Evolutionary conservation across 495 filamentous ascomycete species (phyloP), one percentile per base, ranked within the genome.

Genomic region (Articulospora tetracladia): DNA sequence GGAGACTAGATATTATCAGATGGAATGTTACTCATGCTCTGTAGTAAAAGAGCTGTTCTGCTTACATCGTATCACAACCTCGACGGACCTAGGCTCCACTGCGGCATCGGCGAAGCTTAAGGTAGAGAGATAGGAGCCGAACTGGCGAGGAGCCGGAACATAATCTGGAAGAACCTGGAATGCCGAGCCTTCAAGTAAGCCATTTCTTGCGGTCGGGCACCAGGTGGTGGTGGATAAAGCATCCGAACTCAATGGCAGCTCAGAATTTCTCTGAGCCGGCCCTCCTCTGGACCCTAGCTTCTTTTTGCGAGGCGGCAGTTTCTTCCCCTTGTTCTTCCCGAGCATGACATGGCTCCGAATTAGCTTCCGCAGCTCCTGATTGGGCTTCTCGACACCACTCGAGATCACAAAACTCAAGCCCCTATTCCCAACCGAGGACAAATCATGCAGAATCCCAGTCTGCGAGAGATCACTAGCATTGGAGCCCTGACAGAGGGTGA

Each of bases 291-390:
- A 20, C 46, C 22, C 22, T 10, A 10, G 20, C n/a, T 55, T 55
- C 22, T 55, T 55, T 7, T 55, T 39, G 22, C 19, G 13, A 25
- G 53, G 53, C 26, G 34, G 32, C 12, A 53, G 60, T 30, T 25
- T 63, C 57, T 59, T 63, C 24, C 57, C 51, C n/a, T 41, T 36
- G 22, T 81, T 81, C 68, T 78, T 79, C 6, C 78, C 78, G 4
- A 69, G 66, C 78, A 80, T 81, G 1, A 79, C 77, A 69, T 78
- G 73, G 59, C 75, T 54, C 28, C 57, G 1, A 36, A 61, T 67
- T 8, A 55, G 19, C 53, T 57, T 64, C 1, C 61, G 52, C 44
- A 49, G 17, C 54, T 58, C 47, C 27, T 13, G 19, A 55, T 56
- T 27, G 20, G 36, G 47, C 39, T 63, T 49, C 2, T 58, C 49